These are phyloP conservation scores for Ceratobasidium sp. DNA, from an alignment of 1,284 basidiomycete species.

Conservation along the genomic window DNA sequence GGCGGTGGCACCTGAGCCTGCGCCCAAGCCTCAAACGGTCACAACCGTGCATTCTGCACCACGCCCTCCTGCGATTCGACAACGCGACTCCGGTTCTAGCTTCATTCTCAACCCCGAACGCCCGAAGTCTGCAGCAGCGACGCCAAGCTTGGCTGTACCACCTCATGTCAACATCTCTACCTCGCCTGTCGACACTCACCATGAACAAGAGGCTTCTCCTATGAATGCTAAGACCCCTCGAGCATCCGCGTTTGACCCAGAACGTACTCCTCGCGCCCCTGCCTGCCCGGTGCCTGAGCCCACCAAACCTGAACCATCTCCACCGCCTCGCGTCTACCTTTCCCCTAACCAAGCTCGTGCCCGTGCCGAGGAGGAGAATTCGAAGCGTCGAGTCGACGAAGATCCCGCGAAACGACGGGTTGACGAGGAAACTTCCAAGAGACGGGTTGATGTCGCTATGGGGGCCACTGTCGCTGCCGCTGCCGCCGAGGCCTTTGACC, in stretches of 20 bases:
- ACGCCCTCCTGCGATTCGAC: conserved; percentile 11
- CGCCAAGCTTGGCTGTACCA: conserved; percentile 13
- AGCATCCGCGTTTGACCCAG: conserved; percentile 29
- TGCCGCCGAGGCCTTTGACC: conserved; percentile 37
- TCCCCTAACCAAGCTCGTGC: conserved; percentile 36
- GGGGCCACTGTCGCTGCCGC: conserved; percentile 32
- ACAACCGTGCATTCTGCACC: neutral
- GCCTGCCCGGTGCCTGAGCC: conserved; percentile 29
- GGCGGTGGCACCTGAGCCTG: conserved; percentile 15
- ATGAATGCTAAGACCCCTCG: conserved; percentile 33
- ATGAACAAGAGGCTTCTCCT: conserved; percentile 26
- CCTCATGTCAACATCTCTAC: conserved; percentile 32
- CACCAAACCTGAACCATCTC: conserved; percentile 1
- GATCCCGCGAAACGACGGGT: neutral
- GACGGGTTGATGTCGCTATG: conserved; percentile 28
- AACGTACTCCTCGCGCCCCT: conserved; percentile 40
- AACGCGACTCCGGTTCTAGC: conserved; percentile 21
- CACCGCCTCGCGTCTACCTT: conserved; percentile 28
- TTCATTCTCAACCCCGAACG: conserved; percentile 15
- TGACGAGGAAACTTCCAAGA: conserved; percentile 20
- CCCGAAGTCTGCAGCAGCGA: conserved; percentile 26
- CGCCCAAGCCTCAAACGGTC: conserved; percentile 16
- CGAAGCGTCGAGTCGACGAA: conserved; percentile 12
- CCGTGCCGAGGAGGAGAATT: conserved; percentile 16
- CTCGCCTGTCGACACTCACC: conserved; percentile 12